Base-by-base conservation (phyloP, 129 eudicot genomes). In the Flaveria trinervia region DNA sequence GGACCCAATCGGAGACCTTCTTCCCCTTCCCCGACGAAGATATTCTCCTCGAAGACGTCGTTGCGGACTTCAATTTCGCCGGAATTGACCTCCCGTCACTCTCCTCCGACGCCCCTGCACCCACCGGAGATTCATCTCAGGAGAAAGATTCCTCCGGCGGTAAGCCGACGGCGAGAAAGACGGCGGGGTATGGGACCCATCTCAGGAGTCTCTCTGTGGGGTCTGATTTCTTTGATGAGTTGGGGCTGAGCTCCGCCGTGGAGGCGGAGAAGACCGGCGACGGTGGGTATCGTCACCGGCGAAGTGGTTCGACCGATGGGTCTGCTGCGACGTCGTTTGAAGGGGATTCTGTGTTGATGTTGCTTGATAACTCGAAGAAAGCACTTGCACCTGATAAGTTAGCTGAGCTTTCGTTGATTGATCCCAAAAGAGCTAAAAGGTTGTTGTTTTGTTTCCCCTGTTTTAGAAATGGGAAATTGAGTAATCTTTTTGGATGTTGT, bases 381-480 rank as follows among this genome's bases (percentile, higher is more conserved):
- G 89, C 94, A 15, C 81, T 88, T 80, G 86, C 83, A 0, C 86
- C 94, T 66, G 90, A 92, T 82, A 84, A 77, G 12, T 79, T 90
- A 0, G 98, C 98, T 75, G 87, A 92, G 54, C 96, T 92, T 61
- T 87, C 98, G 52, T 80, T 92, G 68, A 78, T 90, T 78, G 98
- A 92, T 64, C 98, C 98, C 60, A 90, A 90, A 54, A 84, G 92
- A 80, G 98, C 98, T 68, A 92, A 90, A 80, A 90, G 98, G 98
- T 92, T 69, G 33, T 7, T 18, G 1, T 39, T 51, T 72, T 14
- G 16, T 25, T 28, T 49, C n/a, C 61, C 9, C 22, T 54, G 23
- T 54, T 54, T 54, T n/a, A 44, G 49, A 9, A 44, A 44, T 11
- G 8, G 49, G 48, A 44, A 44, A 44, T 8, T n/a, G 7, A 15